Conservation (phyloP, 1,284 basidiomycete species). For the Trichosporon faecale region DNA sequence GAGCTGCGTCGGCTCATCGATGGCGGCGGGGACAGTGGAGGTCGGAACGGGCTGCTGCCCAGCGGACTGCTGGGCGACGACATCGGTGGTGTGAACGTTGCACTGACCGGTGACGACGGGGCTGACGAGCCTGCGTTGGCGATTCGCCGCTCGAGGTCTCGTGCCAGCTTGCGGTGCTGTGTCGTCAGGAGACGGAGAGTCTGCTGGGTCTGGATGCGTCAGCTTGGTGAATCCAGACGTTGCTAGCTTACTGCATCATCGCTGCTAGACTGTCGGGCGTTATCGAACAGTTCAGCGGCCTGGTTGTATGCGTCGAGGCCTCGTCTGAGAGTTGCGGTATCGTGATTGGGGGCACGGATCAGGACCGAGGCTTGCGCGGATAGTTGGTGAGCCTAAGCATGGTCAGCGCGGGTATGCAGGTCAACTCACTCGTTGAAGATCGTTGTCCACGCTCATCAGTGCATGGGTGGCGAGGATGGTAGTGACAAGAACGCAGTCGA, state of each 20-base stretch:
- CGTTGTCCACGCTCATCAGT: constrained; percentile 27
- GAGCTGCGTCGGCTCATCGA: constrained; percentile 1
- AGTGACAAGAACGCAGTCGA: not conserved
- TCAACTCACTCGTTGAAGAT: constrained; percentile 24
- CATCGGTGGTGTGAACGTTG: not conserved
- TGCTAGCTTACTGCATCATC: constrained; percentile 23
- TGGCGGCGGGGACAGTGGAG: not conserved
- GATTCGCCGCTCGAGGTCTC: constrained; percentile 46
- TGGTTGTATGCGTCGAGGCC: constrained; percentile 39
- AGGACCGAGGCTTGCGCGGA: constrained; percentile 41
- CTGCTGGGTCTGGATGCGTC: constrained; percentile 10
- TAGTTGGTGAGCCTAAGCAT: constrained; percentile 44
- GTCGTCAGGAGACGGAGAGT: constrained; percentile 43
- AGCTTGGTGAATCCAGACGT: not conserved
- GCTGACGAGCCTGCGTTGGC: not conserved
- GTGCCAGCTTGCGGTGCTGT: constrained; percentile 47
- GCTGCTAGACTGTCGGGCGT: constrained; percentile 16
- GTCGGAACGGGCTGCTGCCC: not conserved
- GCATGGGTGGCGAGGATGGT: constrained; percentile 3
- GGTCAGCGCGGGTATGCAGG: not conserved
- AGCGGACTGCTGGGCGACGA: not conserved
- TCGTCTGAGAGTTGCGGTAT: constrained; percentile 25
- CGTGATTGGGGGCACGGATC: constrained; percentile 24
- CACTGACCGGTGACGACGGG: not conserved
- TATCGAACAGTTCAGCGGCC: constrained; percentile 44